Evolutionary conservation across 768 basidiomycete species (phyloP).

Genomic region (Ramaria sp.): DNA sequence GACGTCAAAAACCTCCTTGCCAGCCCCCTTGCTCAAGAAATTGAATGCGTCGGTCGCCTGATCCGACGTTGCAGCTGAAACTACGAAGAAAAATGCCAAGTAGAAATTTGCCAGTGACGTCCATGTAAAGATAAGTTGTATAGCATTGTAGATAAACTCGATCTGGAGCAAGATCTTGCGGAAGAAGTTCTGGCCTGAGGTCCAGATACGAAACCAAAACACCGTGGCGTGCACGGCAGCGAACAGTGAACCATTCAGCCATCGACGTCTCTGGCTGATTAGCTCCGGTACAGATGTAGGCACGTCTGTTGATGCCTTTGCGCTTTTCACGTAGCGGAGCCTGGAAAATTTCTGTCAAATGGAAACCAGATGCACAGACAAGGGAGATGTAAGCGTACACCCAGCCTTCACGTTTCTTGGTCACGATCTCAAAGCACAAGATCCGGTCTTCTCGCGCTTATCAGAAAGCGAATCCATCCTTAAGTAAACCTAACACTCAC

Average conservation of each 20-base stretch:
- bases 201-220: slow-evolving; percentile 83
- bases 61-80: slow-evolving; percentile 64
- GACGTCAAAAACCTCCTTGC: slow-evolving; percentile 63
- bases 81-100: slow-evolving; percentile 87
- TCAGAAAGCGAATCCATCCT: not conserved
- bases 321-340: slow-evolving; percentile 83
- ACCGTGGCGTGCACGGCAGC: slow-evolving; percentile 88
- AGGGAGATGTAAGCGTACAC: slow-evolving; percentile 38
- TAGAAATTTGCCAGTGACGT: slow-evolving; percentile 90
- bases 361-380: not conserved
- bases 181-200: slow-evolving; percentile 82
- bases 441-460: slow-evolving; percentile 46
- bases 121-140: slow-evolving; percentile 91
- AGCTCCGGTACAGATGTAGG: slow-evolving; percentile 87
- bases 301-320: slow-evolving; percentile 94
- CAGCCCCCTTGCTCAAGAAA: slow-evolving; percentile 64
- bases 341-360: slow-evolving; percentile 24
- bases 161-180: slow-evolving; percentile 71
- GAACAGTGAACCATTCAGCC: slow-evolving; percentile 84
- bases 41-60: slow-evolving; percentile 61
- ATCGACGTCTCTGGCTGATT: slow-evolving; percentile 87
- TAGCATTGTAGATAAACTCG: slow-evolving; percentile 85
- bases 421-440: slow-evolving; percentile 88
- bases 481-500: slow-evolving; percentile 11
- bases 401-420: slow-evolving; percentile 79